Evolutionary conservation across 148 eudicot genomes (phyloP).

Genomic region (Spergularia marina): DNA sequence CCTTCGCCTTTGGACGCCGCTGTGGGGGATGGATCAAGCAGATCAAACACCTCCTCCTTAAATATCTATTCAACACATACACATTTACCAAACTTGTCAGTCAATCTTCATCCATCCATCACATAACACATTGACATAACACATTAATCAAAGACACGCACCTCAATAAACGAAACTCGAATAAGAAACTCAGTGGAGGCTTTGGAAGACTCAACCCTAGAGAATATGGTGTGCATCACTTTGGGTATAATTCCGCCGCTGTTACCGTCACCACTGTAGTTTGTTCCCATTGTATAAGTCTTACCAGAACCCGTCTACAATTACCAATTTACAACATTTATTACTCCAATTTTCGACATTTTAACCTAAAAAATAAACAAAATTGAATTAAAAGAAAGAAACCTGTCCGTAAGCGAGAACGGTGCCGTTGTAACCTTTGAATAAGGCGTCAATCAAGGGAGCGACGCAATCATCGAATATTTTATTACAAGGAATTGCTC

Average conservation of each 20-base stretch:
- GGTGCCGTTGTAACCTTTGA: constrained; percentile 80
- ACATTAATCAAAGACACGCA: constrained; percentile 10
- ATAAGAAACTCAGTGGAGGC: constrained; percentile 64
- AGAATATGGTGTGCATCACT: constrained; percentile 82
- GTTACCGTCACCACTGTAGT: constrained; percentile 64
- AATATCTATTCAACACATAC: constrained; percentile 52
- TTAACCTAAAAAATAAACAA: neutral
- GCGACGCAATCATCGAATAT: constrained; percentile 70
- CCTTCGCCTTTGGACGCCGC: constrained; percentile 51
- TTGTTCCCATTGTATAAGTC: constrained; percentile 98
- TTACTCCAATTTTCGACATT: too few relatives aligned
- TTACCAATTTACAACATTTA: neutral
- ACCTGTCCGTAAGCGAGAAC: constrained; percentile 95
- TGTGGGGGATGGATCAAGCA: constrained; percentile 54
- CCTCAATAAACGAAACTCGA: constrained; percentile 95
- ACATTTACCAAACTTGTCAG: neutral
- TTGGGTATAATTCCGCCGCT: constrained; percentile 70
- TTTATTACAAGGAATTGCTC: constrained; percentile 40
- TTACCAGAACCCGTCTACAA: constrained; percentile 91
- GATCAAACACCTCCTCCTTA: constrained; percentile 95
- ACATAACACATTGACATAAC: too few relatives aligned
- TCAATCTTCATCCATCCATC: too few relatives aligned
- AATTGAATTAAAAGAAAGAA: constrained; percentile 1
- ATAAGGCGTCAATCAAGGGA: constrained; percentile 69
- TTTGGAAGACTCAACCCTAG: constrained; percentile 51